phyloP scores from a whole-genome alignment of 192 early-diverging fungal genomes.

The Kickxella alabastrina region DNA sequence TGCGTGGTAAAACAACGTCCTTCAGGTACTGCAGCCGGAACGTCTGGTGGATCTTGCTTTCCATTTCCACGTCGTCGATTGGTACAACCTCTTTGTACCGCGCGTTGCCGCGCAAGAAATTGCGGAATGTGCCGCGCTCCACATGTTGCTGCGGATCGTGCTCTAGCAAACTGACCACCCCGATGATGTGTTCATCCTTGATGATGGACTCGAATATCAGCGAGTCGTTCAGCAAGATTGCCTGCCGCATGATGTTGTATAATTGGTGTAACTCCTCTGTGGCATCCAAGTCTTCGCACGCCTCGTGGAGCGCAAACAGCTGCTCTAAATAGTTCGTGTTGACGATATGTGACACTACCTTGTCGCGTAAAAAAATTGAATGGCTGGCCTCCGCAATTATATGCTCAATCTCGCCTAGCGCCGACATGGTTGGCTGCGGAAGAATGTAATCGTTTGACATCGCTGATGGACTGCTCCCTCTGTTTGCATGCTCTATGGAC shows the following conservation, averaged over 20 bases:
- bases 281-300: constrained; percentile 80
- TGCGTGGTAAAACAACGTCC: constrained; percentile 73
- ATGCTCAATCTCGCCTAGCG: constrained; percentile 68
- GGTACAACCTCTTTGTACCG: constrained; percentile 76
- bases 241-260: constrained; percentile 68
- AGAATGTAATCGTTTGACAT: constrained; percentile 20
- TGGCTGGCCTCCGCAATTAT: constrained; percentile 57
- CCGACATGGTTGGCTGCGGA: constrained; percentile 66
- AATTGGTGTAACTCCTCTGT: constrained; percentile 67
- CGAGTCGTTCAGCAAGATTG: constrained; percentile 78
- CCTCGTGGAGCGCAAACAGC: constrained; percentile 64
- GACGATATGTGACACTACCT: constrained; percentile 58
- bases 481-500: constrained; percentile 29
- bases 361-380: constrained; percentile 61
- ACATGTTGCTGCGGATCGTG: constrained; percentile 76
- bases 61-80: constrained; percentile 64
- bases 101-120: constrained; percentile 59
- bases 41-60: constrained; percentile 79
- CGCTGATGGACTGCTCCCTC: constrained; percentile 8
- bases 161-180: constrained; percentile 81
- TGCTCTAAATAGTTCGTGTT: constrained; percentile 66
- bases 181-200: constrained; percentile 69
- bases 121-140: constrained; percentile 68
- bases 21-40: constrained; percentile 86
- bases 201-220: constrained; percentile 70